Evolutionary conservation across 169 alveolate species (phyloP), one percentile per base, ranked within the genome.

Genomic region (Eimeria sp.): DNA sequence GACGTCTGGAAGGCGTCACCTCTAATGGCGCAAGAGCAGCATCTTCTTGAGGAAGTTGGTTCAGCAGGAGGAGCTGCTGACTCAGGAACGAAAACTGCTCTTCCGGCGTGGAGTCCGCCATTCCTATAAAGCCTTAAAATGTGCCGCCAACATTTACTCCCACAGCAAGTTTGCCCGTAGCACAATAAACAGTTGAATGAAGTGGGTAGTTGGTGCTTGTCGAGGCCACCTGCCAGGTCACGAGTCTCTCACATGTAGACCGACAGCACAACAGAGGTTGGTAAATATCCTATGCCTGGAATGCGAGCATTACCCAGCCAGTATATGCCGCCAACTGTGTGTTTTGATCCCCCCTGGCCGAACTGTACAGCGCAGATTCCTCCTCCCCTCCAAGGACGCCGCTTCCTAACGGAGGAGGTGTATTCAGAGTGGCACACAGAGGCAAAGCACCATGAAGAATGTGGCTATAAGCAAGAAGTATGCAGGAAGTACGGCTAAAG

Each of bases 91-190:
- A 87, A 63, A 87, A 87, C 61, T 63, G 82, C 82, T 87, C 83
- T 25, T 63, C 65, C 82, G 82, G 93, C 93, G 93, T 87, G 51
- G 51, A 87, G 20, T 63, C 93, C 82, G 93, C 93, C 93, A 87
- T 87, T 25, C 67, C 88, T 78, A 51, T 4, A 13, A 78, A 9
- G 25, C 67, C 65, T 45, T 78, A n/a, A 25, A 43, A 51, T 47
- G 47, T 25, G 40, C 88, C 22, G 67, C 65, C 88, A 63, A 25
- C 88, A 45, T 47, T 49, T 73, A 73, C 83, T 73, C 40, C 30
- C 83, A 73, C 30, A 30, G 83, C 54, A 73, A 9, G 57, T 73
- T 51, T 40, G 54, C 57, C 83, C 51, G 51, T 40, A 16, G 83
- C 10, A n/a, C 83, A 40, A 54, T 34, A 73, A 34, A 73, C 34